These are phyloP conservation scores for Asterochloris erici DNA, from an alignment of 139 green algal species.

Conservation along the genomic window DNA sequence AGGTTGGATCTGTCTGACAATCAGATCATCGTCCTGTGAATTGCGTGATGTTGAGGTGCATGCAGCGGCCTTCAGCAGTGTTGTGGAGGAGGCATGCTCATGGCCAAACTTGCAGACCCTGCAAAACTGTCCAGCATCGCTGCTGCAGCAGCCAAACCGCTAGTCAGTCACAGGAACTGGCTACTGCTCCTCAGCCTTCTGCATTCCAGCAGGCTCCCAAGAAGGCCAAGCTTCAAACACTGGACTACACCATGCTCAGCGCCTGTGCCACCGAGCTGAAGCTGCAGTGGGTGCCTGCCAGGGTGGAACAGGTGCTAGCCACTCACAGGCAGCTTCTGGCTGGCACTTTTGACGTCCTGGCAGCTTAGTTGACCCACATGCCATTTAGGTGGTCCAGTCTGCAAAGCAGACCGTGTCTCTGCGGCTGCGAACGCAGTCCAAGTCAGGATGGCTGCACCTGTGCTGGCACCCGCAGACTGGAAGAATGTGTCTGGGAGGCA, in stretches of 20 bases:
- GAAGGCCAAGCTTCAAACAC: not conserved
- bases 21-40: no score
- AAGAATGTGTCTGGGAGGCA: constrained; percentile 31
- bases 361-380: not conserved
- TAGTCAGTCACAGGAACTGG: no score
- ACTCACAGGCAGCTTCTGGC: not conserved
- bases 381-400: constrained; percentile 52
- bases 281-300: constrained; percentile 53
- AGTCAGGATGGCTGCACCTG: constrained; percentile 66
- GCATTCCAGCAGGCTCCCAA: not conserved
- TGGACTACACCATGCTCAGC: constrained; percentile 61
- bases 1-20: no score
- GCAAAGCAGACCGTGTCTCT: constrained; percentile 52
- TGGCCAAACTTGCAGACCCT: no score
- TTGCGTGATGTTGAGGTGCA: no score
- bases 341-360: not conserved
- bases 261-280: constrained; percentile 50
- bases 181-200: no score
- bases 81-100: no score
- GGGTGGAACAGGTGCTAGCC: constrained; percentile 44
- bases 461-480: constrained; percentile 61
- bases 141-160: not conserved
- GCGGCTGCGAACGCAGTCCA: constrained; percentile 36
- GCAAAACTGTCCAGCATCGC: no score
- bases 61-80: no score